phyloP scores from a whole-genome alignment of 768 basidiomycete genomes.

The Leccinum arenicola region DNA sequence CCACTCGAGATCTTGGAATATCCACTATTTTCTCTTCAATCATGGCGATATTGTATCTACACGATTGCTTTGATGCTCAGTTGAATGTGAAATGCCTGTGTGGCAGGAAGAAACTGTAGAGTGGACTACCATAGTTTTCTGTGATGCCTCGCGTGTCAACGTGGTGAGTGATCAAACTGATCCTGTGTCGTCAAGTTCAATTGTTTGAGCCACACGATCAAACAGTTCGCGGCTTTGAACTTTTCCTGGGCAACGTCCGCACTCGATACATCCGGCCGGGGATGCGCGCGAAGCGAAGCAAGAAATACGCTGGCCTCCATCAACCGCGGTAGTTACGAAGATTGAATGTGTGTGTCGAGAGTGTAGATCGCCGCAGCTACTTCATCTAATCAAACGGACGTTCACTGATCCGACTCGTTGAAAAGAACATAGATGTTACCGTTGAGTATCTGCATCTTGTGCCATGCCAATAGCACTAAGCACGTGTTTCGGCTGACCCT shows the following conservation, averaged over 20 bases:
- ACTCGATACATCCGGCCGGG: conserved; percentile 53
- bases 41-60: no score
- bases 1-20: no score
- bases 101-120: no score
- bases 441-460: conserved; percentile 64
- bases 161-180: no score
- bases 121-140: no score
- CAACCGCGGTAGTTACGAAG: conserved; percentile 60
- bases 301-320: conserved; percentile 86
- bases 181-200: conserved; percentile 55
- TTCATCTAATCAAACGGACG: conserved; percentile 53
- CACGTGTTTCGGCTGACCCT: conserved; percentile 71
- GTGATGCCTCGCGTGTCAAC: no score
- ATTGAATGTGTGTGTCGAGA: conserved; percentile 40
- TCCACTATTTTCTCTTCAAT: no score
- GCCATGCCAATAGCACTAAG: conserved; percentile 85
- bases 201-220: conserved; percentile 45
- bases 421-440: conserved; percentile 45
- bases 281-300: conserved; percentile 82
- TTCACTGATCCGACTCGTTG: neutral
- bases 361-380: conserved; percentile 36
- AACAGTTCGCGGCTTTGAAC: conserved; percentile 58
- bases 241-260: conserved; percentile 62
- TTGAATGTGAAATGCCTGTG: no score
- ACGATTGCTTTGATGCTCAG: no score